Evolutionary conservation across 192 early-diverging fungal genomes (phyloP), one percentile per base, ranked within the genome.

Genomic region (Backusella psychrophila): DNA sequence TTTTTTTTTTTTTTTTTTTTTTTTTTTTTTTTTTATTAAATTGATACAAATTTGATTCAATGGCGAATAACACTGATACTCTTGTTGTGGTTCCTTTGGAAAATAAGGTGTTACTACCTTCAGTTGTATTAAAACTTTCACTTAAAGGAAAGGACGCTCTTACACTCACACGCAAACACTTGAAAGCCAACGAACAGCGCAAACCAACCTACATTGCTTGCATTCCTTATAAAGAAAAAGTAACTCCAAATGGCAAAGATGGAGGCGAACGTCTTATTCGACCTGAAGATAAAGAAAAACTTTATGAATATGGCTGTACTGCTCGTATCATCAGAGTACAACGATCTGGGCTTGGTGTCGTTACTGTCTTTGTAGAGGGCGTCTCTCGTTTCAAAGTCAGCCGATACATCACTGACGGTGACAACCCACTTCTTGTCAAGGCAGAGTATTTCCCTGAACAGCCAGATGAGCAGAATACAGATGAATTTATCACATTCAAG

Each of bases 361-460:
- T 92, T 75, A 73, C 80, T 17, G 86, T 90, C 12, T 85, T 90
- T 68, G 83, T 93, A 8, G 92, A 93, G 86, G 92, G 92, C 88
- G 66, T 42, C 35, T 52, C 31, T 6, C 52, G 72, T n/a, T 74
- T 74, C 52, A 74, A 65, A 29, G 72, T 74, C 19, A 35, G 36
- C 14, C 19, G 41, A 33, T 68, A 75, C 31, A 41, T 26, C 15
- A 15, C 26, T 31, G 31, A 68, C 46, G 81, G 78, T 23, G 77
- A 79, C 6, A 75, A 77, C 1, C 89, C 90, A 3, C 81, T 87
- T 36, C 81, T 89, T 53, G 93, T 89, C 6, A 78, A 83, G 14
- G 84, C 93, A 12, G 81, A 82, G 0, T 74, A 82, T 6, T 68
- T 87, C 33, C 80, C 84, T 1, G 89, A 92, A 46, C 21, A n/a